phyloP scores from a whole-genome alignment of 805 yeast genomes.

The Millerozyma acaciae region DNA sequence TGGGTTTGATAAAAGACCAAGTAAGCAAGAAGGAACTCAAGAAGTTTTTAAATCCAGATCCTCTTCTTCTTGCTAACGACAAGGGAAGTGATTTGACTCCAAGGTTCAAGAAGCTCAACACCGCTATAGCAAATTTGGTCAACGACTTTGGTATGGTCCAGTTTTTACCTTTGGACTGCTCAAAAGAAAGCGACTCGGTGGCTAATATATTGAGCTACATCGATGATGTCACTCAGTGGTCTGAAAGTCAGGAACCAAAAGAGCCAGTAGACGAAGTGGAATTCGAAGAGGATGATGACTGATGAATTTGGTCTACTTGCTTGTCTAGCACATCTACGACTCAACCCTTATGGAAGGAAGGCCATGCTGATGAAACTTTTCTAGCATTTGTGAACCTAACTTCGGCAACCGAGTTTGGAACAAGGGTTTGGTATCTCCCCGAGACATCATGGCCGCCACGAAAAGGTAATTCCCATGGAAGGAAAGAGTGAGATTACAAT shows the following conservation, averaged over 20 bases:
- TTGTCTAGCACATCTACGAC: no score
- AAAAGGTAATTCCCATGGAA: no score
- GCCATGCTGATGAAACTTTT: no score
- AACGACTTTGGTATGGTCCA: conserved; percentile 99
- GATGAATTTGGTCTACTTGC: no score
- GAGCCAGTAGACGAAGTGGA: conserved; percentile 82
- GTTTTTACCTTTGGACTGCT: conserved; percentile 79
- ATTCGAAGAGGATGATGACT: conserved; percentile 56
- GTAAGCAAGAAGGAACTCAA: conserved; percentile 73
- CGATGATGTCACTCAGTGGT: conserved; percentile 98
- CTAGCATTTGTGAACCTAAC: no score
- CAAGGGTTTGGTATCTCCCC: no score
- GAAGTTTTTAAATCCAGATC: conserved; percentile 87
- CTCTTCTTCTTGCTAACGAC: conserved; percentile 58
- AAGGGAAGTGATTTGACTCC: conserved; percentile 48
- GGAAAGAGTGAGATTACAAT: no score
- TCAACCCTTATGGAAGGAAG: no score
- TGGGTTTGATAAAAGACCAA: conserved; percentile 80
- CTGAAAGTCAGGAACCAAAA: conserved; percentile 93
- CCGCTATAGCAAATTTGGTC: conserved; percentile 80
- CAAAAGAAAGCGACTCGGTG: conserved; percentile 66
- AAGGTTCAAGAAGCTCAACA: conserved; percentile 67
- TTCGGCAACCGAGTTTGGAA: no score
- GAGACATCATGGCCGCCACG: no score
- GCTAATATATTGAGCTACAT: conserved; percentile 83